phyloP scores from a whole-genome alignment of 495 filamentous ascomycete species.

The Cercophora scortea region DNA sequence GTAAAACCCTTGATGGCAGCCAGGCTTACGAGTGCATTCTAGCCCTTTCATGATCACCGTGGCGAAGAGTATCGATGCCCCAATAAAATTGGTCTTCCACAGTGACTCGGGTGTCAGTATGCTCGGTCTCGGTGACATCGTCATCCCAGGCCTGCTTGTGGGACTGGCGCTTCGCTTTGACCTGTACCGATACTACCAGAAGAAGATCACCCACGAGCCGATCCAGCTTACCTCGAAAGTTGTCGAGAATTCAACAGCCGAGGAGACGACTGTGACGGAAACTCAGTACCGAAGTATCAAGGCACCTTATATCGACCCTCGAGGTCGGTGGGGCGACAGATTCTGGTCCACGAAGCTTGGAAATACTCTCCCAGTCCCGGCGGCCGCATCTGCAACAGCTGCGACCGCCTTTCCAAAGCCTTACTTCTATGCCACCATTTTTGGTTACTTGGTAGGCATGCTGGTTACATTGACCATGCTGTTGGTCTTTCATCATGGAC shows the following conservation, averaged over 20 bases:
- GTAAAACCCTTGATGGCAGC: not conserved
- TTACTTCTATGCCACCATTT: slow-evolving; percentile 75
- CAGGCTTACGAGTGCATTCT: slow-evolving; percentile 6
- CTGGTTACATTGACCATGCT: slow-evolving; percentile 68
- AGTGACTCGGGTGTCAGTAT: slow-evolving; percentile 62
- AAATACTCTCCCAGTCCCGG: slow-evolving; percentile 24
- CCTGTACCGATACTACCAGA: slow-evolving; percentile 71
- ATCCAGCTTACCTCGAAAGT: slow-evolving; percentile 25
- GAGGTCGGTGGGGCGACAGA: slow-evolving; percentile 72
- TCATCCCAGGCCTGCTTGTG: slow-evolving; percentile 90
- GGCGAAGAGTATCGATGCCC: slow-evolving; percentile 80
- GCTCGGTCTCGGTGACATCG: slow-evolving; percentile 89
- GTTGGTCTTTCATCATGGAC: slow-evolving; percentile 69
- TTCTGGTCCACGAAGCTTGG: slow-evolving; percentile 60
- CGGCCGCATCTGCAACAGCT: slow-evolving; percentile 33
- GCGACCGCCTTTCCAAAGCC: slow-evolving; percentile 64
- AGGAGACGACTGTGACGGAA: slow-evolving; percentile 20
- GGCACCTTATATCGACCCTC: slow-evolving; percentile 50
- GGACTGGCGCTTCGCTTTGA: slow-evolving; percentile 85
- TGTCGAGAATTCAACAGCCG: slow-evolving; percentile 24
- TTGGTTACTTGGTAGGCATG: slow-evolving; percentile 79
- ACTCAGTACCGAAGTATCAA: slow-evolving; percentile 36
- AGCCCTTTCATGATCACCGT: slow-evolving; percentile 91
- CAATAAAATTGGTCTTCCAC: slow-evolving; percentile 87
- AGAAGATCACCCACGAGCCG: slow-evolving; percentile 27